Base-by-base conservation (phyloP, 2,329 filamentous ascomycete species). In the Talaromyces amestolkiae region DNA sequence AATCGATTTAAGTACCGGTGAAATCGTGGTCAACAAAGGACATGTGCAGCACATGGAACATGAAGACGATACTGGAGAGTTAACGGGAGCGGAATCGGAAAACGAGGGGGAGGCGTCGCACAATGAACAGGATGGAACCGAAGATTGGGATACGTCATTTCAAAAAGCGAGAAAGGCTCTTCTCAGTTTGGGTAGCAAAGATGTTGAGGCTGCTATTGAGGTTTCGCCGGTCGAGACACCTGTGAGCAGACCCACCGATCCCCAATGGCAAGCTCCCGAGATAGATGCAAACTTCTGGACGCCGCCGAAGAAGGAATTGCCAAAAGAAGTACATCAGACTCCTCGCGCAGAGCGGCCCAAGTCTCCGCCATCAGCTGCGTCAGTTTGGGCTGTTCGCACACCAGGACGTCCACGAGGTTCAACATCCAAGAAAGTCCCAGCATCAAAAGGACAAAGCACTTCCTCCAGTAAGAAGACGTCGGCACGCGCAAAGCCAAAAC, bases 11-110 rank as follows among this genome's bases (percentile, higher is more conserved):
- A 82, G 83, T 59, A 94, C 91, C 0, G 93, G 92, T 63, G 83
- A 91, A 66, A 88, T 98, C 56, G 84, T 96, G n/a, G 88, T 97
- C 64, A 86, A 98, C 77, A 95, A 97, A 81, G 94, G 95, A 0
- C 95, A 98, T 79, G 76, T 97, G 61, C 76, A 85, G 60, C 76
- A 86, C 72, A 87, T 92, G 84, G 72, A 80, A 73, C 76, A 86
- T 77, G 83, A 89, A 74, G 78, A 84, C 69, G 81, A 86, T 79
- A 73, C 77, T 47, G 81, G 83, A 64, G 43, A 72, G 65, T 69
- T 63, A 35, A 45, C 66, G 8, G 65, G 72, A 49, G 54, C 67
- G 9, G 65, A 61, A n/a, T 67, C 45, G 45, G 47, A 49, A 24
- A 58, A 67, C 15, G 47, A 58, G 22, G 27, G 59, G 19, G 22